Conservation (phyloP, 2,329 filamentous ascomycete genomes). For the Sporothrix dimorphospora region DNA sequence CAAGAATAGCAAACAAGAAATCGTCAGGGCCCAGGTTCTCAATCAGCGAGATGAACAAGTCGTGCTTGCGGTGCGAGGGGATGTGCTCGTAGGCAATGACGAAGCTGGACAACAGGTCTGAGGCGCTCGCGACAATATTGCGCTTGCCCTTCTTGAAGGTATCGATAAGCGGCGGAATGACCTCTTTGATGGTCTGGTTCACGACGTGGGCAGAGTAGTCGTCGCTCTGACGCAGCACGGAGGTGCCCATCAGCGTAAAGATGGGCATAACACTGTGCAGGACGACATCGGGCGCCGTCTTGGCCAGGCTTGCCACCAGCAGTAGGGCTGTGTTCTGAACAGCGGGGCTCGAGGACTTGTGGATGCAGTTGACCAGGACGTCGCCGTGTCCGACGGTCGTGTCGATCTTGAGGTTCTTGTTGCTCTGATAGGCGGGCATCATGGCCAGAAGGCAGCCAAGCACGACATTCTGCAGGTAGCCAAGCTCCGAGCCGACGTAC, state of each 20-base stretch:
- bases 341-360: conserved; percentile 86
- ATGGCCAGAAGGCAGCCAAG: conserved; percentile 82
- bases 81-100: conserved; percentile 96
- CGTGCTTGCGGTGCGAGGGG: conserved; percentile 79
- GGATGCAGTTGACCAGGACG: conserved; percentile 89
- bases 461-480: conserved; percentile 85
- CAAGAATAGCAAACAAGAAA: conserved; percentile 83
- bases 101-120: conserved; percentile 92
- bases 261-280: conserved; percentile 98
- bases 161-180: conserved; percentile 87
- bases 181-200: conserved; percentile 89
- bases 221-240: conserved; percentile 87
- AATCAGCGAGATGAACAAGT: conserved; percentile 81
- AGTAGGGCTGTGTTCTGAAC: conserved; percentile 92
- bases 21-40: conserved; percentile 84
- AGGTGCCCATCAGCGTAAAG: conserved; percentile 96
- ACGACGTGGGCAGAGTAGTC: conserved; percentile 97
- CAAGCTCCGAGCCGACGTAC: conserved; percentile 81
- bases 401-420: conserved; percentile 68
- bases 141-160: conserved; percentile 82
- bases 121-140: conserved; percentile 76
- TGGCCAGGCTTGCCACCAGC: conserved; percentile 82
- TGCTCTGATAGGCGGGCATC: conserved; percentile 72
- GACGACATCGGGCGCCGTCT: conserved; percentile 85
- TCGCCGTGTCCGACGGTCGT: conserved; percentile 82